These are phyloP conservation scores for Colletotrichum australisinense DNA, from an alignment of 2,329 filamentous ascomycete species.

Conservation along the genomic window DNA sequence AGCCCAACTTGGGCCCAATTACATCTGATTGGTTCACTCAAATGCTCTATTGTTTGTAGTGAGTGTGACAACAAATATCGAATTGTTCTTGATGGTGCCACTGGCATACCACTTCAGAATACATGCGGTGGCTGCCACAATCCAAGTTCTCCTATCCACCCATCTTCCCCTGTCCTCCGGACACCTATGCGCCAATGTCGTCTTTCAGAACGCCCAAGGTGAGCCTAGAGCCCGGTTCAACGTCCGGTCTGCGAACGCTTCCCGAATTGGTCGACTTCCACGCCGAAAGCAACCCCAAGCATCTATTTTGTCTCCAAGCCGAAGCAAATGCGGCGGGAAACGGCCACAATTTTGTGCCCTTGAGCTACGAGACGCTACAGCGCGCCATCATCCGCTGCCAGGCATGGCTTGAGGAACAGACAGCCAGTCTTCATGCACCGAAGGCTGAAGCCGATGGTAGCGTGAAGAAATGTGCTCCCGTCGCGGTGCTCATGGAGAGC, in stretches of 20 bases:
- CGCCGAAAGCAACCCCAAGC: constrained; percentile 40
- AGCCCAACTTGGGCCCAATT: too few species aligned
- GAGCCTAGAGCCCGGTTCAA: too few species aligned
- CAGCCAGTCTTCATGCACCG: constrained; percentile 18
- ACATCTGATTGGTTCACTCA: too few species aligned
- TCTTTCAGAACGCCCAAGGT: too few species aligned
- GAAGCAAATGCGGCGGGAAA: constrained; percentile 29
- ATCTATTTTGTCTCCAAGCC: constrained; percentile 41
- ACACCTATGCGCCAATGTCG: too few species aligned
- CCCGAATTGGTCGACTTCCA: constrained; percentile 44
- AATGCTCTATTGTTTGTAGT: too few species aligned
- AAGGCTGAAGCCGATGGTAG: constrained; percentile 12
- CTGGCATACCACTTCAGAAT: too few species aligned
- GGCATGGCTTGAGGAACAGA: constrained; percentile 33
- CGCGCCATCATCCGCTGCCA: constrained; percentile 37
- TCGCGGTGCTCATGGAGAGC: constrained; percentile 45
- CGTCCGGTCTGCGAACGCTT: constrained; percentile 9
- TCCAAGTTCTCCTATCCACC: too few species aligned
- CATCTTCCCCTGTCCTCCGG: too few species aligned
- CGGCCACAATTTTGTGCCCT: constrained; percentile 5
- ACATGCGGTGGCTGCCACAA: too few species aligned
- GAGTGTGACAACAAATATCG: too few species aligned
- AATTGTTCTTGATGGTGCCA: too few species aligned
- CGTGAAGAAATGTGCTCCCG: constrained; percentile 34
- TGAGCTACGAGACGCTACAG: constrained; percentile 39